Evolutionary conservation across 1,284 basidiomycete species (phyloP), one percentile per base, ranked within the genome.

Genomic region (Phylloboletellus chloephorus): DNA sequence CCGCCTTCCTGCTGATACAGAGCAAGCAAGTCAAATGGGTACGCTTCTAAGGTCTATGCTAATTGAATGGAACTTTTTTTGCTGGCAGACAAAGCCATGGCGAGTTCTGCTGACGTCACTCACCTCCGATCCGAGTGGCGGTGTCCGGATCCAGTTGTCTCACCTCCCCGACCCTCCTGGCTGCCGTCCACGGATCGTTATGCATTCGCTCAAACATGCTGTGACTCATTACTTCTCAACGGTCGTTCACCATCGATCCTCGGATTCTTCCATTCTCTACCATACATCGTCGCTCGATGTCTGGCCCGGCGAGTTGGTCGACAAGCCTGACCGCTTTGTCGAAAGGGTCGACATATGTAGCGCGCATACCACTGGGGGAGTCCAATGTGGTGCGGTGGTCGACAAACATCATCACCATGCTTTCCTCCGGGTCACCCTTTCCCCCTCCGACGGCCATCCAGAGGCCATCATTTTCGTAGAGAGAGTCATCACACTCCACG

Each of bases 341-440:
- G 30, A 37, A 2, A 43, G 28, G 20, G 26, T 47, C 10, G 45
- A 47, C 22, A 23, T 31, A 4, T 47, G 39, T 24, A 22, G 37
- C 0, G 46, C 45, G 0, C 46, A 47, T 3, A 46, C 43, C 2
- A 46, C 39, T 0, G 24, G 31, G 2, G 21, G 23, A 3, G 39
- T 31, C 7, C 35, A 9, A 0, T 20, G 21, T 9, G 20, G 28
- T 3, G 26, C 35, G 1, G 21, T 10, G 0, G 32, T 47, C 7
- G 39, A 48, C 21, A 43, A 35, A 4, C 31, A 23, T 8, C 45
- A 47, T 20, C 10, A 38, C 11, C 46, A 48, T 7, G 35, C 39
- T 0, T 43, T 47, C 6, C 39, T 47, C 12, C 45, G 46, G 3
- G 29, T 43, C 9, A 47, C 36, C 0, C 11, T 47, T 8, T 23